Evolutionary conservation across 2,329 filamentous ascomycete species (phyloP).

Genomic region (Fusarium sp.): DNA sequence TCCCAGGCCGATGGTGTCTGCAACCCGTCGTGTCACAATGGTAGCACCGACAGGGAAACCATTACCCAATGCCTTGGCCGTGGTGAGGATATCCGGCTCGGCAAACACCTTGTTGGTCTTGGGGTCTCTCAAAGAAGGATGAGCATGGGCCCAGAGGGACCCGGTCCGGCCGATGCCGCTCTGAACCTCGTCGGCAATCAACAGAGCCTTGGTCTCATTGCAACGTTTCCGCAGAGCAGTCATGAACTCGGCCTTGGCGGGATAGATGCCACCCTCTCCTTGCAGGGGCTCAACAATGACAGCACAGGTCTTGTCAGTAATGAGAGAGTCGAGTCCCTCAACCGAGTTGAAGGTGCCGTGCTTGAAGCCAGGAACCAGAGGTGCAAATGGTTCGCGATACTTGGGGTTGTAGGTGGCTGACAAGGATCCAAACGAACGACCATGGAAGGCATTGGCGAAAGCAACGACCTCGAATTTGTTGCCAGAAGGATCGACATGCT

Average conservation of each 20-base stretch:
- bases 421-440: slow-evolving; percentile 6
- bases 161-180: neutral
- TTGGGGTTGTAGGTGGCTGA: slow-evolving; percentile 11
- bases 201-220: slow-evolving; percentile 1
- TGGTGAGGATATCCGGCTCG: slow-evolving; percentile 7
- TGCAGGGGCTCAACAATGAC: slow-evolving; percentile 11
- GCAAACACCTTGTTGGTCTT: slow-evolving; percentile 7
- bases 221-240: neutral
- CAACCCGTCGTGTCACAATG: slow-evolving; percentile 1
- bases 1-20: slow-evolving; percentile 1
- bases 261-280: slow-evolving; percentile 9
- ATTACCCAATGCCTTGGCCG: slow-evolving; percentile 6
- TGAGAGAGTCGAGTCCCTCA: neutral
- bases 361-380: slow-evolving; percentile 5
- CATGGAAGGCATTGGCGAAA: slow-evolving; percentile 3
- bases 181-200: slow-evolving; percentile 6
- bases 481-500: neutral
- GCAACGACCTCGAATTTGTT: slow-evolving; percentile 5
- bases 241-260: slow-evolving; percentile 3
- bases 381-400: slow-evolving; percentile 6
- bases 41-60: slow-evolving; percentile 7
- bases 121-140: neutral
- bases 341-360: slow-evolving; percentile 4
- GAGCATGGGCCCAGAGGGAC: slow-evolving; percentile 9
- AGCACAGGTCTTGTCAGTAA: slow-evolving; percentile 3